phyloP scores from a whole-genome alignment of 768 basidiomycete species.

The Galerina marginata region DNA sequence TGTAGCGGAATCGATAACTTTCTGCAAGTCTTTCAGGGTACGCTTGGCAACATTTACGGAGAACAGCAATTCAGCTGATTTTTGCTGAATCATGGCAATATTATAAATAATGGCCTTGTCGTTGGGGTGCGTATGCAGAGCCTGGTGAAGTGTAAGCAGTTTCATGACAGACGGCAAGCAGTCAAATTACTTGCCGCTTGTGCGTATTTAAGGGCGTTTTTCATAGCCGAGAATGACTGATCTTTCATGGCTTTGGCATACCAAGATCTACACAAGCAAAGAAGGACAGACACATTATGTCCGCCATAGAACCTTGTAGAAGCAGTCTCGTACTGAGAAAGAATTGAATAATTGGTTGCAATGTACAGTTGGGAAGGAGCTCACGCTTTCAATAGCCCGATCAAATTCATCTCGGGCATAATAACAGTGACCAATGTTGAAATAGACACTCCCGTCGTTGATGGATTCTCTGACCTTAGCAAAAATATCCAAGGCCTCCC shows the following conservation, averaged over 20 bases:
- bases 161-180: neutral
- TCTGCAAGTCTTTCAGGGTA: constrained; percentile 77
- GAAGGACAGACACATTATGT: constrained; percentile 74
- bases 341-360: neutral
- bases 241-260: constrained; percentile 94
- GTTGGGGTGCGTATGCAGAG: constrained; percentile 79
- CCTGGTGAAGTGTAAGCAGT: constrained; percentile 49
- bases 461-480: constrained; percentile 89
- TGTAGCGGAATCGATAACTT: constrained; percentile 78
- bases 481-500: constrained; percentile 90
- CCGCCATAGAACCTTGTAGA: constrained; percentile 77
- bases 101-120: constrained; percentile 95
- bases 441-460: constrained; percentile 82
- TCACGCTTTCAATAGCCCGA: constrained; percentile 92
- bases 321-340: constrained; percentile 86
- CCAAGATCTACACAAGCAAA: constrained; percentile 92
- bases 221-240: constrained; percentile 81
- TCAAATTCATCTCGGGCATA: constrained; percentile 94
- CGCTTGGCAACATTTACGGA: constrained; percentile 76
- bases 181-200: constrained; percentile 60
- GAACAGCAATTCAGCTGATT: constrained; percentile 90
- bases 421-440: constrained; percentile 97
- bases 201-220: constrained; percentile 81
- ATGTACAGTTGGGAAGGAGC: constrained; percentile 24
- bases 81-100: constrained; percentile 98